These are phyloP conservation scores for Micromonas commoda DNA, from an alignment of 139 green algal species.

Conservation along the genomic window DNA sequence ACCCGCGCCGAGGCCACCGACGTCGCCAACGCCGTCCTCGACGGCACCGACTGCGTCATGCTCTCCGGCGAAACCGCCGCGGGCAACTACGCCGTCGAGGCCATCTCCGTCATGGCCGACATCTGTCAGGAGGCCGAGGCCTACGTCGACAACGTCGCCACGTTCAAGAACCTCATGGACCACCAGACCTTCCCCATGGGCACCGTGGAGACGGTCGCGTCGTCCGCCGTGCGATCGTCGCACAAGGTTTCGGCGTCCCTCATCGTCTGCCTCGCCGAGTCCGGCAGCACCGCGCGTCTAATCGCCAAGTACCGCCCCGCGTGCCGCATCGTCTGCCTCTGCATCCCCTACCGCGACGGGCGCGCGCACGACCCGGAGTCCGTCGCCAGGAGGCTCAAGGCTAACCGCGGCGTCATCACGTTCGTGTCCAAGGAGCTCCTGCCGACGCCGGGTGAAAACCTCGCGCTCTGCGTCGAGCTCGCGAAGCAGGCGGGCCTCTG, in stretches of 20 bases:
- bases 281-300: constrained; percentile 78
- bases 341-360: constrained; percentile 73
- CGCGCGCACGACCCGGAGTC: constrained; percentile 60
- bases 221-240: constrained; percentile 85
- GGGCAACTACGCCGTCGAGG: constrained; percentile 56
- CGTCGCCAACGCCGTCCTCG: constrained; percentile 50
- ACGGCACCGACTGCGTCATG: constrained; percentile 81
- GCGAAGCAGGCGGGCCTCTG: neutral
- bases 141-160: constrained; percentile 51
- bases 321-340: neutral
- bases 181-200: constrained; percentile 83
- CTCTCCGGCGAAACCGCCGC: constrained; percentile 86
- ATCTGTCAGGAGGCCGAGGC: constrained; percentile 75
- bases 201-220: constrained; percentile 90
- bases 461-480: constrained; percentile 35
- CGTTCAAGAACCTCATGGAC: constrained; percentile 73
- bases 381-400: constrained; percentile 35
- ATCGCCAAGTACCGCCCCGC: constrained; percentile 61
- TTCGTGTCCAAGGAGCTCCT: constrained; percentile 66
- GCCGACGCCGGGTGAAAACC: constrained; percentile 74
- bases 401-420: constrained; percentile 41
- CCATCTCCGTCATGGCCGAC: constrained; percentile 64
- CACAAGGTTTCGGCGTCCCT: constrained; percentile 85
- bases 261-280: constrained; percentile 82
- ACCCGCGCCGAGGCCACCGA: constrained; percentile 55